phyloP scores from a whole-genome alignment of 257 asterid species.

The Cinchona pubescens region DNA sequence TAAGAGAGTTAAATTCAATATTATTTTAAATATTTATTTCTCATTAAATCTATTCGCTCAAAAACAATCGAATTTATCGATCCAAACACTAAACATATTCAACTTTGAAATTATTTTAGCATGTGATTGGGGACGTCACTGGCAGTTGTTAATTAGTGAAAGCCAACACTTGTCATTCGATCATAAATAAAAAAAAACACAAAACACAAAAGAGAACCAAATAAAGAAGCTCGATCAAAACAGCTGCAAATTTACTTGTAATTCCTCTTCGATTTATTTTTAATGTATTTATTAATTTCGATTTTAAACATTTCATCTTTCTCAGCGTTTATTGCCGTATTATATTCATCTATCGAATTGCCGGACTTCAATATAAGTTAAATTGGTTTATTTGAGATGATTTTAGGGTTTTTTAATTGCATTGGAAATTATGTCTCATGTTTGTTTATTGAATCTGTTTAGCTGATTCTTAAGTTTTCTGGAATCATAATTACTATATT shows the following conservation, averaged over 20 bases:
- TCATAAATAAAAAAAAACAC: not conserved
- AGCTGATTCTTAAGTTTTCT: not conserved
- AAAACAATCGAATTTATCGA: too few relatives aligned
- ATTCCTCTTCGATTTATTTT: slow-evolving; percentile 5
- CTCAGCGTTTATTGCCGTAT: not conserved
- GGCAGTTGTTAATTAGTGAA: not conserved
- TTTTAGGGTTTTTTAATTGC: not conserved
- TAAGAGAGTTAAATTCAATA: too few relatives aligned
- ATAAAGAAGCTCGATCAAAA: slow-evolving; percentile 3
- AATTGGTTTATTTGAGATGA: not conserved
- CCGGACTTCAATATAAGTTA: not conserved
- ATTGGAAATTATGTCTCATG: not conserved
- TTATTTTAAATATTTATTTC: too few relatives aligned
- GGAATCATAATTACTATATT: not conserved
- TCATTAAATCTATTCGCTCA: too few relatives aligned
- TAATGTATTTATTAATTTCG: not conserved
- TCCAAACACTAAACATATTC: too few relatives aligned
- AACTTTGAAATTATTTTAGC: not conserved
- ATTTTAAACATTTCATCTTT: not conserved
- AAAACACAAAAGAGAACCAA: not conserved
- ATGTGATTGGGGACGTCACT: not conserved
- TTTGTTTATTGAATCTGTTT: not conserved
- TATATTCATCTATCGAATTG: not conserved
- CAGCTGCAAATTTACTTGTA: slow-evolving; percentile 9
- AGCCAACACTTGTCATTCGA: slow-evolving; percentile 1